Percentiles rank a stretch among this genome's conserved stretches.
These are phyloP conservation scores for Clavispora asparagi DNA, from an alignment of 805 yeast genomes.

Conservation along the genomic window DNA sequence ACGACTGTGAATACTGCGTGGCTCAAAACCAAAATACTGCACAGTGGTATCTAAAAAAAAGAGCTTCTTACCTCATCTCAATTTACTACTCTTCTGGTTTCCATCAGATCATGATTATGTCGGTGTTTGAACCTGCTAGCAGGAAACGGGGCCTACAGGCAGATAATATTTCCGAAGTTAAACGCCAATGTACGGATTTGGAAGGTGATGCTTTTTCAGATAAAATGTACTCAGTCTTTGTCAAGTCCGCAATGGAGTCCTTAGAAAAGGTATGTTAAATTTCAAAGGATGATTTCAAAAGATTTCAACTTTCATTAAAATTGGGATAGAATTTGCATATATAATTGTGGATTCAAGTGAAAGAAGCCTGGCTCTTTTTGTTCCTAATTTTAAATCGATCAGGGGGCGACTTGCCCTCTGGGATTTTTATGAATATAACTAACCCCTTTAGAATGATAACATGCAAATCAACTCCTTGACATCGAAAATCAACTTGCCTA, in stretches of 20 bases:
- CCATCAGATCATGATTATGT: slow-evolving; percentile 27
- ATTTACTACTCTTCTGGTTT: background rate
- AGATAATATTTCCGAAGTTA: slow-evolving; percentile 14
- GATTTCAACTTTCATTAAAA: background rate
- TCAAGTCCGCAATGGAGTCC: slow-evolving; percentile 64
- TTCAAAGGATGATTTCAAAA: background rate
- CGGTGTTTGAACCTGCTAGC: slow-evolving; percentile 32
- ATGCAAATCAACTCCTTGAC: slow-evolving; percentile 56
- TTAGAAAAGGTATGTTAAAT: slow-evolving; percentile 47
- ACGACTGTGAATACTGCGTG: background rate
- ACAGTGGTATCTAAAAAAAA: background rate
- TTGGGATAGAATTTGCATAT: background rate
- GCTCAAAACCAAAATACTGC: background rate
- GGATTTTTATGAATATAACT: slow-evolving; percentile 9
- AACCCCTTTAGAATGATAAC: slow-evolving; percentile 37
- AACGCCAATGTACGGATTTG: slow-evolving; percentile 14
- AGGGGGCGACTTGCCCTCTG: background rate
- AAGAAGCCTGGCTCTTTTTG: background rate
- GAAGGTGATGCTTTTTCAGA: slow-evolving; percentile 24
- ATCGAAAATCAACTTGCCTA: slow-evolving; percentile 52
- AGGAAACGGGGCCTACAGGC: slow-evolving; percentile 23
- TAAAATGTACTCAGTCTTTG: slow-evolving; percentile 40
- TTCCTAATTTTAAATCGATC: background rate
- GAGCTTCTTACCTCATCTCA: slow-evolving; percentile 3
- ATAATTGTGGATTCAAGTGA: too few relatives aligned